Base-by-base conservation (phyloP, 805 yeast genomes). In the Ogataea nakhonphanomensis region DNA sequence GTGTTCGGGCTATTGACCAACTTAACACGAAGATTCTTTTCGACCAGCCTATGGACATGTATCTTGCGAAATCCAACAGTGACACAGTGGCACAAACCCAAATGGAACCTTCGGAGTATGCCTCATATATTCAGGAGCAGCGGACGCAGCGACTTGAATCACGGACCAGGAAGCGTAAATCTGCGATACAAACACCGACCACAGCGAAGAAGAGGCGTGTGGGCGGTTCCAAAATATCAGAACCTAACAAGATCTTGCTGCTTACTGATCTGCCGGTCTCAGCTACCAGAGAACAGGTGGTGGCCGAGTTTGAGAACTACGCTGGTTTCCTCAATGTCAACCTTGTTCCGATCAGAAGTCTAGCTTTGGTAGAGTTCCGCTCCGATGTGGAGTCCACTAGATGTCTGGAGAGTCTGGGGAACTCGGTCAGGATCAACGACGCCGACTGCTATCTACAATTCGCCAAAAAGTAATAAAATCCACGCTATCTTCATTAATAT, bases 351-450 rank as follows among this genome's bases (percentile, higher is more conserved):
- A 75, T 80, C 5, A 71, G 87, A 31, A 75, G 75, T 27, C 74
- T 91, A 33, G 95, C 93, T 8, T 84, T 91, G 60, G 73, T 91
- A 3, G 97, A 91, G 52, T 91, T 81, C 57, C 78, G 73, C 17
- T 64, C 67, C 5, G 82, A 78, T 15, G 54, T 60, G 2, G 61
- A 67, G 28, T 82, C 95, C 2, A 21, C 45, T 3, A 39, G 43
- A 6, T 58, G 65, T 35, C 32, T 56, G 12, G 43, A 49, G 3
- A 37, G 31, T 11, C 41, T 59, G n/a, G 58, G 62, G 4, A 37
- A 39, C 11, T 29, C 37, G 3, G 12, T 55, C 7, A 43, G 27
- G 10, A 43, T 58, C 17, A 43, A 50, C 7, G 55, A 46, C 7
- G 37, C 37, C 4, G 49, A 49, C n/a, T 54, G 60, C 39, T 39